A percentile compares a stretch with the other conserved stretches of the same genome.
Evolutionary conservation across 345 rosid genomes (phyloP).

Genomic region (Firmiana major): DNA sequence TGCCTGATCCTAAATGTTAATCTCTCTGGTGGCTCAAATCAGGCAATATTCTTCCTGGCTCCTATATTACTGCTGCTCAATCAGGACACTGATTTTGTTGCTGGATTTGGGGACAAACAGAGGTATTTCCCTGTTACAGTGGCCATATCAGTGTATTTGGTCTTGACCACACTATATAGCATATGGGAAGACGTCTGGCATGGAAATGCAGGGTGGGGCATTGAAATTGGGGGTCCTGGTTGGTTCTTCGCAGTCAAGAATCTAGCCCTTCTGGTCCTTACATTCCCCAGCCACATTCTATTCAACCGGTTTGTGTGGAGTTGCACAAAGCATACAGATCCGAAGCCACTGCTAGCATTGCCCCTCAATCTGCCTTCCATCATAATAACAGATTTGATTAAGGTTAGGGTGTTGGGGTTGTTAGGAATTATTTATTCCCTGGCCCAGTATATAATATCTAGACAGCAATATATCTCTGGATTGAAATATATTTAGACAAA

Average conservation of each 20-base stretch:
- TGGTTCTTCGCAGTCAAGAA: slow-evolving; percentile 95
- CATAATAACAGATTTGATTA: slow-evolving; percentile 76
- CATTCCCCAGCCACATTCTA: slow-evolving; percentile 88
- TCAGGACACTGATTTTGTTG: slow-evolving; percentile 95
- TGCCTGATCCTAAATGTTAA: slow-evolving; percentile 85
- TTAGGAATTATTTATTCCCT: slow-evolving; percentile 79
- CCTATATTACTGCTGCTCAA: slow-evolving; percentile 92
- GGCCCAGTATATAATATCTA: slow-evolving; percentile 78
- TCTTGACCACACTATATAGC: slow-evolving; percentile 58
- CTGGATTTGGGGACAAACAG: slow-evolving; percentile 97
- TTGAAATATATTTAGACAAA: slow-evolving; percentile 76
- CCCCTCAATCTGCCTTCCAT: slow-evolving; percentile 91
- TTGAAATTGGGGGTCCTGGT: slow-evolving; percentile 86
- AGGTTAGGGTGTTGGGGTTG: slow-evolving; percentile 75
- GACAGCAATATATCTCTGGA: slow-evolving; percentile 92
- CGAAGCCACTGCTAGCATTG: slow-evolving; percentile 63
- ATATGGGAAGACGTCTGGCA: slow-evolving; percentile 93
- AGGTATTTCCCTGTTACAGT: slow-evolving; percentile 91
- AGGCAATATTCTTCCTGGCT: slow-evolving; percentile 92
- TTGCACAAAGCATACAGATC: slow-evolving; percentile 57
- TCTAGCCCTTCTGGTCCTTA: slow-evolving; percentile 75
- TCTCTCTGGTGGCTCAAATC: slow-evolving; percentile 86
- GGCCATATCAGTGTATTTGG: slow-evolving; percentile 71
- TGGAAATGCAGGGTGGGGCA: slow-evolving; percentile 86
- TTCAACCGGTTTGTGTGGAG: slow-evolving; percentile 94